A percentile compares a stretch with the other conserved stretches of the same genome.
These are phyloP conservation scores for Fonsecaea multimorphosa DNA, from an alignment of 2,329 filamentous ascomycete species.

Conservation along the genomic window DNA sequence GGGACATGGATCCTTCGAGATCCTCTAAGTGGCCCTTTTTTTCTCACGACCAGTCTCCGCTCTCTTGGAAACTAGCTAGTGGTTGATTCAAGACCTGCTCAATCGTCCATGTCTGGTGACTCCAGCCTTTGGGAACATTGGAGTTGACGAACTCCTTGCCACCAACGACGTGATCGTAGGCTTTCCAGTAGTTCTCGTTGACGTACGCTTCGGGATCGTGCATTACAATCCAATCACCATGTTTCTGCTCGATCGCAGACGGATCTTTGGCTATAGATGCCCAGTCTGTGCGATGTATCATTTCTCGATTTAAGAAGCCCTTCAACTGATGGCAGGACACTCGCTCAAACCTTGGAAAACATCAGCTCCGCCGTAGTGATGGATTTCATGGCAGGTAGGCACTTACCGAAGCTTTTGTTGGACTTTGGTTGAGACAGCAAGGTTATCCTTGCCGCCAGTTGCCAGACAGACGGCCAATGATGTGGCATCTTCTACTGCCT, in stretches of 20 bases:
- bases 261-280: slow-evolving; percentile 11
- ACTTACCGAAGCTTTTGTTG: slow-evolving; percentile 46
- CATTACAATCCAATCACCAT: slow-evolving; percentile 8
- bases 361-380: not conserved
- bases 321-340: slow-evolving; percentile 57
- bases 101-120: slow-evolving; percentile 51
- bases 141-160: slow-evolving; percentile 52
- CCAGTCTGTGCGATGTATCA: slow-evolving; percentile 3
- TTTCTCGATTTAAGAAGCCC: slow-evolving; percentile 51
- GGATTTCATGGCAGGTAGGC: not conserved
- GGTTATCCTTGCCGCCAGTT: slow-evolving; percentile 36
- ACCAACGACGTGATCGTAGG: slow-evolving; percentile 31
- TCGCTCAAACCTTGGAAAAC: slow-evolving; percentile 41
- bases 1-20: too few species aligned
- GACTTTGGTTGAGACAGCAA: slow-evolving; percentile 59
- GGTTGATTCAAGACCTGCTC: slow-evolving; percentile 33
- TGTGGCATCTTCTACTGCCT: slow-evolving; percentile 58
- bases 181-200: slow-evolving; percentile 15
- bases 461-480: slow-evolving; percentile 53
- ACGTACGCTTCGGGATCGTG: slow-evolving; percentile 24
- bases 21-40: too few species aligned
- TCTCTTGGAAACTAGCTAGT: too few species aligned
- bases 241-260: not conserved
- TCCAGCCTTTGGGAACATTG: slow-evolving; percentile 54
- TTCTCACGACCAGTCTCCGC: too few species aligned